Evolutionary conservation across 2,329 filamentous ascomycete species (phyloP).

Genomic region (Escovopsis sp.): DNA sequence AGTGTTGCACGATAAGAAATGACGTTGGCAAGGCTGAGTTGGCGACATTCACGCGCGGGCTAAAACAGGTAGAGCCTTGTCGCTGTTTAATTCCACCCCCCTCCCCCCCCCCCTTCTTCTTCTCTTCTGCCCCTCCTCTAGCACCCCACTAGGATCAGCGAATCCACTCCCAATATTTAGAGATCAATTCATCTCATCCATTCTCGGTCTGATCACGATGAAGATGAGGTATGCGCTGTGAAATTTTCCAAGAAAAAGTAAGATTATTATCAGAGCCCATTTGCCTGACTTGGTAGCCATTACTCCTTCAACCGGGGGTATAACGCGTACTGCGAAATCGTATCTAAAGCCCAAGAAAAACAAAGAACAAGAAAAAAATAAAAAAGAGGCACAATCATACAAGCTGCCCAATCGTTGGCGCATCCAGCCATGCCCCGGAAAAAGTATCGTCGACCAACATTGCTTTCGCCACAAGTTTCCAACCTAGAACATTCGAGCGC

Average conservation of each 20-base stretch:
- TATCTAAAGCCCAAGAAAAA: conserved; percentile 12
- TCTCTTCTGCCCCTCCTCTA: no score
- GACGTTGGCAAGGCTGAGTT: no score
- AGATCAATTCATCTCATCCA: no score
- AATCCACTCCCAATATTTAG: no score
- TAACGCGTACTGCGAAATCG: conserved; percentile 21
- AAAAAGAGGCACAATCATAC: conserved; percentile 11
- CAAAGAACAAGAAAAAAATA: no score
- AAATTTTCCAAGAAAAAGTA: not conserved
- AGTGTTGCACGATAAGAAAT: no score
- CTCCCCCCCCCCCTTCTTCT: not conserved
- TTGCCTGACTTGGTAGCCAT: conserved; percentile 12
- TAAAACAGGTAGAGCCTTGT: no score
- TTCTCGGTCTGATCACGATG: no score
- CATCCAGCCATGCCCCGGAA: conserved; percentile 8
- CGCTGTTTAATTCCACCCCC: no score
- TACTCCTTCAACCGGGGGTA: conserved; percentile 19
- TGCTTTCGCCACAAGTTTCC: conserved; percentile 8
- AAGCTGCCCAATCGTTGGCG: conserved; percentile 9
- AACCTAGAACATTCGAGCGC: conserved; percentile 6
- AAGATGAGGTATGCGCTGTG: not conserved
- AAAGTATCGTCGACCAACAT: conserved; percentile 10
- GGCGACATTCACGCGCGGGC: no score
- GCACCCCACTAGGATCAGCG: no score
- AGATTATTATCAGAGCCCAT: not conserved